A percentile compares a stretch with the other conserved stretches of the same genome.
Evolutionary conservation across 202 grass and related monocot species (phyloP).

Genomic region (Musa balbisiana): DNA sequence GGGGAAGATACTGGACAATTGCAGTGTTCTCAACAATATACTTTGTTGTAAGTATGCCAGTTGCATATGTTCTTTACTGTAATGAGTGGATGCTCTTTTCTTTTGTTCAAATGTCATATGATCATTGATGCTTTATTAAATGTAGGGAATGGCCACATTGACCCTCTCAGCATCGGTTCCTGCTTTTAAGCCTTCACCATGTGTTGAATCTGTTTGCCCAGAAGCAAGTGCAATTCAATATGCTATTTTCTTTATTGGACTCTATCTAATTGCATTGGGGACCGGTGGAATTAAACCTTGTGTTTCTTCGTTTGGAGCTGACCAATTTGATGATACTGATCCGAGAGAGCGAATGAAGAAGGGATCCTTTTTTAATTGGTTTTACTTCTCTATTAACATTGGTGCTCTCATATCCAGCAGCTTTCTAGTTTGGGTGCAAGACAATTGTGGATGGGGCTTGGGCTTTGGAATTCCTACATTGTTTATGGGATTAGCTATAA

Average conservation of each 20-base stretch:
- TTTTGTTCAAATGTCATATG: neutral
- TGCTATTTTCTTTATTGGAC: conserved; percentile 47
- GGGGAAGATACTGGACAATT: conserved; percentile 84
- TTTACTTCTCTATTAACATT: conserved; percentile 71
- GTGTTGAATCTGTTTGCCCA: conserved; percentile 38
- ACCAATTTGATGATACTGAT: conserved; percentile 86
- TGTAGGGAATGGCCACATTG: conserved; percentile 60
- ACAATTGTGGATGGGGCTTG: conserved; percentile 75
- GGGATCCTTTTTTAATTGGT: conserved; percentile 84
- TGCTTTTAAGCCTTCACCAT: conserved; percentile 42
- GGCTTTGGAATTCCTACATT: conserved; percentile 68
- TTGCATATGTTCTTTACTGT: neutral
- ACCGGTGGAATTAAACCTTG: conserved; percentile 87
- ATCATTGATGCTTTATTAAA: neutral
- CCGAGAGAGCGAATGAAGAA: conserved; percentile 50
- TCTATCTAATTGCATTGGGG: conserved; percentile 68
- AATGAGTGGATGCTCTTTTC: neutral
- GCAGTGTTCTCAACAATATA: conserved; percentile 65
- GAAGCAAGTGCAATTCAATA: conserved; percentile 48
- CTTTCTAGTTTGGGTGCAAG: conserved; percentile 77
- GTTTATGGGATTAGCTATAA: conserved; percentile 62
- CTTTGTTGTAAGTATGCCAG: conserved; percentile 52
- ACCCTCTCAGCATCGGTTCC: conserved; percentile 68
- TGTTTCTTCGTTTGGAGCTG: conserved; percentile 75
- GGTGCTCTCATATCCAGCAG: conserved; percentile 58